phyloP scores from a whole-genome alignment of 2,329 filamentous ascomycete genomes.

The Fusarium nodosum region DNA sequence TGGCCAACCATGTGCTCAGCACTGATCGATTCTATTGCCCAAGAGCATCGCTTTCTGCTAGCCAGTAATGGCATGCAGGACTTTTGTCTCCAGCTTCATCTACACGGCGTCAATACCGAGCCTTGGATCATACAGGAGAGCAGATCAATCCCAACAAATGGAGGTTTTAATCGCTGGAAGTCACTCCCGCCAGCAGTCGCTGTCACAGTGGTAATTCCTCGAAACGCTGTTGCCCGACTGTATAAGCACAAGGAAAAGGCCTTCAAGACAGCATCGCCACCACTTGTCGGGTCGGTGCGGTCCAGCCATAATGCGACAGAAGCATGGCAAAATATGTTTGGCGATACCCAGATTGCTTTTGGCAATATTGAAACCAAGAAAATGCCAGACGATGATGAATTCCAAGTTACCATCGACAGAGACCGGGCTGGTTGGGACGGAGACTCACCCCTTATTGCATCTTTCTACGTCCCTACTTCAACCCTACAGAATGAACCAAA shows the following conservation, averaged over 20 bases:
- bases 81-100: slow-evolving; percentile 54
- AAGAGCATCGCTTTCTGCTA: slow-evolving; percentile 51
- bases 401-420: slow-evolving; percentile 52
- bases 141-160: slow-evolving; percentile 36
- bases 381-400: slow-evolving; percentile 49
- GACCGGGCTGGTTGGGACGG: slow-evolving; percentile 57
- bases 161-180: slow-evolving; percentile 56
- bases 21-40: slow-evolving; percentile 51
- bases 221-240: slow-evolving; percentile 47
- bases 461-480: slow-evolving; percentile 58
- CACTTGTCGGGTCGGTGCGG: slow-evolving; percentile 51
- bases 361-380: slow-evolving; percentile 53
- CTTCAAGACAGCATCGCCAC: slow-evolving; percentile 46
- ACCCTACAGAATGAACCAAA: slow-evolving; percentile 54
- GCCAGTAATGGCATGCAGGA: slow-evolving; percentile 55
- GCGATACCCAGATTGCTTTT: slow-evolving; percentile 59
- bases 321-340: slow-evolving; percentile 56
- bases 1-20: slow-evolving; percentile 51
- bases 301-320: slow-evolving; percentile 40
- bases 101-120: slow-evolving; percentile 53
- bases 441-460: slow-evolving; percentile 56
- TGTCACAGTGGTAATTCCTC: slow-evolving; percentile 56
- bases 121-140: slow-evolving; percentile 49
- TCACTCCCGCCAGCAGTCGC: slow-evolving; percentile 55
- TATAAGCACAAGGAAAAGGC: slow-evolving; percentile 39